Conservation (phyloP, 768 basidiomycete genomes). For the Leucogyrophana mollusca region DNA sequence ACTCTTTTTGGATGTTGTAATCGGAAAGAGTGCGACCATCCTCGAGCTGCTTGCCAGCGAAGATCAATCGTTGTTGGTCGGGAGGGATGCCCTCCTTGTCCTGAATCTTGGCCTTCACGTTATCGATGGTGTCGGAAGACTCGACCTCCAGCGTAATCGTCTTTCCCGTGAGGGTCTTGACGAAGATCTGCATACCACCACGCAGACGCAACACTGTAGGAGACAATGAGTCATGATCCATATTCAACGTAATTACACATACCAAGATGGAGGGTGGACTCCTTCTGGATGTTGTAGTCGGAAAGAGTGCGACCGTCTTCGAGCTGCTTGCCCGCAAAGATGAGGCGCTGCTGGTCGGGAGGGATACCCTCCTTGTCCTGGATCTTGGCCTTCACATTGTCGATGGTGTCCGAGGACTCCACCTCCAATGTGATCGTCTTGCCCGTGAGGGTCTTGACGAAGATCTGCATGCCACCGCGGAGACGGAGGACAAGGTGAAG, state of each 20-base stretch:
- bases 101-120: conserved; percentile 90
- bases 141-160: conserved; percentile 87
- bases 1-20: conserved; percentile 91
- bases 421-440: conserved; percentile 95
- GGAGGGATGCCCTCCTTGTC: conserved; percentile 91
- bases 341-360: conserved; percentile 87
- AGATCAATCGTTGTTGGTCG: conserved; percentile 88
- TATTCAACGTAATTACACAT: conserved; percentile 4
- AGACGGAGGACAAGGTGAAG: conserved; percentile 86
- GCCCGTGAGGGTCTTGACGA: conserved; percentile 80
- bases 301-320: conserved; percentile 90
- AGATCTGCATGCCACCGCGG: conserved; percentile 89
- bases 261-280: conserved; percentile 73
- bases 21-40: conserved; percentile 89
- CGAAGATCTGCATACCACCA: conserved; percentile 89
- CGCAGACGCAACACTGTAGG: conserved; percentile 73
- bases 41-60: conserved; percentile 90
- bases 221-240: not conserved
- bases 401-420: conserved; percentile 86
- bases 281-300: conserved; percentile 91
- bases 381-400: conserved; percentile 89
- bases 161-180: conserved; percentile 88
- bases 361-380: conserved; percentile 91
- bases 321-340: conserved; percentile 91
- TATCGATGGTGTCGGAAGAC: conserved; percentile 85